Evolutionary conservation across 2,329 filamentous ascomycete genomes (phyloP).

Genomic region (Drechslerella coelobrocha): DNA sequence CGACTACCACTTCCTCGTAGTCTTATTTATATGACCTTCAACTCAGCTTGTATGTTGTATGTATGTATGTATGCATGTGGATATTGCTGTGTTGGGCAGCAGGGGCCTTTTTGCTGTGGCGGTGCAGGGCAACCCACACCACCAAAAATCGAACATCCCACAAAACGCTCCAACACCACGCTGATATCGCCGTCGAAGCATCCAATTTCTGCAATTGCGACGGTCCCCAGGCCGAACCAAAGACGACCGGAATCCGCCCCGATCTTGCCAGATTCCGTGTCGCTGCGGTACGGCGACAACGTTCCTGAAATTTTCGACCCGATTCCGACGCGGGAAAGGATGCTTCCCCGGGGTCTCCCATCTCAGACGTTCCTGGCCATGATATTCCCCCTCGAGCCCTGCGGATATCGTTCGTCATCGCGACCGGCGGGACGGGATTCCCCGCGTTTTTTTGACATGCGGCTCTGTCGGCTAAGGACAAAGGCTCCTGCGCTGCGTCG

Average conservation of each 20-base stretch:
- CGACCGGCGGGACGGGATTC: conserved; percentile 26
- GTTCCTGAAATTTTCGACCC: conserved; percentile 13
- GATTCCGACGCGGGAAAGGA: neutral
- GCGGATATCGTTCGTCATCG: conserved; percentile 32
- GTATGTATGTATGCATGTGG: too few species aligned
- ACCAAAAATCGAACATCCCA: conserved; percentile 33
- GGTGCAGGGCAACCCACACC: conserved; percentile 25
- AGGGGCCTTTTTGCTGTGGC: conserved; percentile 20
- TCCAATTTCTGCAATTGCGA: conserved; percentile 17
- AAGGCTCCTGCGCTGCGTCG: conserved; percentile 1
- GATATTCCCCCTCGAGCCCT: conserved; percentile 7
- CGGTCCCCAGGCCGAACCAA: neutral
- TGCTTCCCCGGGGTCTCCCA: conserved; percentile 29
- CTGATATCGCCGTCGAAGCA: conserved; percentile 36
- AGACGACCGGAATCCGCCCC: neutral
- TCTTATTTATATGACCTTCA: too few species aligned
- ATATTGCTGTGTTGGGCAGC: neutral
- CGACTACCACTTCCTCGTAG: too few species aligned
- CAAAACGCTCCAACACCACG: conserved; percentile 42
- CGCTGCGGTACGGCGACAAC: conserved; percentile 38
- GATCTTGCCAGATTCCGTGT: conserved; percentile 26
- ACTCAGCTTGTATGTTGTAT: neutral
- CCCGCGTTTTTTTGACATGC: conserved; percentile 51
- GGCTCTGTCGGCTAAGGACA: conserved; percentile 35
- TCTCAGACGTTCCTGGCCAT: neutral